phyloP scores from a whole-genome alignment of 768 basidiomycete species.

The Boletus coccyginus region DNA sequence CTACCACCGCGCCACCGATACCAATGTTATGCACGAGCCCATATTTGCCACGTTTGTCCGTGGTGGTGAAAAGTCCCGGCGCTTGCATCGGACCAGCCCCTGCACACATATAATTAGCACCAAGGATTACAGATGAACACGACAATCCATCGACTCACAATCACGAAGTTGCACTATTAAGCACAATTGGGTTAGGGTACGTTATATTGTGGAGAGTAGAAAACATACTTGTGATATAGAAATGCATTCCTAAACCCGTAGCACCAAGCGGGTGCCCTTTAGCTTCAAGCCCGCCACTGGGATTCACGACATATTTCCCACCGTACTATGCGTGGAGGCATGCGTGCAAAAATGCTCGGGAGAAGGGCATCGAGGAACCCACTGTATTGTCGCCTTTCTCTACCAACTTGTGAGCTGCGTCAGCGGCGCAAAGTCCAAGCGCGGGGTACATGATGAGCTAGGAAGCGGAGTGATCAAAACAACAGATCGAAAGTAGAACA shows the following conservation, averaged over 20 bases:
- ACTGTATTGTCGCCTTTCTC: slow-evolving; percentile 80
- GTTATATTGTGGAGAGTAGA: neutral
- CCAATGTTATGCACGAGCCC: slow-evolving; percentile 84
- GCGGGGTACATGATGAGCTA: slow-evolving; percentile 83
- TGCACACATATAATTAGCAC: slow-evolving; percentile 19
- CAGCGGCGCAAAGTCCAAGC: slow-evolving; percentile 62
- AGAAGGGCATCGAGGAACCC: slow-evolving; percentile 16
- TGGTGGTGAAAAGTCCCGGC: slow-evolving; percentile 58
- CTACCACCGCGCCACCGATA: slow-evolving; percentile 76
- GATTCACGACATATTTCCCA: slow-evolving; percentile 82
- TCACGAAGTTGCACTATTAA: slow-evolving; percentile 68
- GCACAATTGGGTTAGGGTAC: neutral
- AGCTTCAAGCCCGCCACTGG: slow-evolving; percentile 84
- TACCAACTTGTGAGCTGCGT: slow-evolving; percentile 71
- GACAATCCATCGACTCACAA: slow-evolving; percentile 40
- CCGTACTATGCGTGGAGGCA: slow-evolving; percentile 52
- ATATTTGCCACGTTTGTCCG: slow-evolving; percentile 71
- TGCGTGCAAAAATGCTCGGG: neutral
- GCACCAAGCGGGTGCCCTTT: slow-evolving; percentile 87
- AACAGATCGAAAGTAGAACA: neutral
- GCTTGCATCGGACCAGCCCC: slow-evolving; percentile 88
- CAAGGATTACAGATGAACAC: neutral
- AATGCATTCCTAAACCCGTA: slow-evolving; percentile 83
- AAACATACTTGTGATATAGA: slow-evolving; percentile 72
- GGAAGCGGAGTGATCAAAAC: neutral